Conservation (phyloP, 2,329 filamentous ascomycete genomes). For the Coleophoma crateriformis region DNA sequence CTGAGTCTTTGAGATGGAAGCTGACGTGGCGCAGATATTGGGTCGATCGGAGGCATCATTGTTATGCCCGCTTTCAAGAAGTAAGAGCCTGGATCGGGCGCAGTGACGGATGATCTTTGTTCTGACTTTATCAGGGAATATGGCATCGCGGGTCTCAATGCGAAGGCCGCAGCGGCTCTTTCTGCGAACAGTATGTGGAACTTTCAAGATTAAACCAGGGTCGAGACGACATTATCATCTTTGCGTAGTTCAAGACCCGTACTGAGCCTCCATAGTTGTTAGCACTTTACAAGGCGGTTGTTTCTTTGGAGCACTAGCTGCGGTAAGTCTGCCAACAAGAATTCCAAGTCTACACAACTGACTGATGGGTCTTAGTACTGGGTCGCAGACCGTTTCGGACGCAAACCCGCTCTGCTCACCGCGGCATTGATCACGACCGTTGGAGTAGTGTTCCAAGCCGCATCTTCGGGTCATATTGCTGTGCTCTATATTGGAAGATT, state of each 20-base stretch:
- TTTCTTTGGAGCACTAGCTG: constrained; percentile 57
- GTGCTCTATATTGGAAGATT: constrained; percentile 63
- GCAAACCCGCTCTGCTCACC: constrained; percentile 38
- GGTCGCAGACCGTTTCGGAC: constrained; percentile 27
- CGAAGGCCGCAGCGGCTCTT: constrained; percentile 41
- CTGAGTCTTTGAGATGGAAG: background rate
- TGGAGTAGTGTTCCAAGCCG: constrained; percentile 60
- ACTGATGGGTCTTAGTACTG: constrained; percentile 12
- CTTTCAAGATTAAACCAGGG: background rate
- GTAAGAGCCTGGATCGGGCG: constrained; percentile 26
- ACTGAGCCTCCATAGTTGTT: constrained; percentile 39
- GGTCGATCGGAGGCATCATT: constrained; percentile 71
- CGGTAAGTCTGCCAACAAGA: constrained; percentile 15
- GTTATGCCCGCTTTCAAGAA: constrained; percentile 59
- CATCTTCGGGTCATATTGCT: constrained; percentile 52
- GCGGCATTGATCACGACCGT: constrained; percentile 51
- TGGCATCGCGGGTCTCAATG: constrained; percentile 25
- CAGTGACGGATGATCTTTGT: constrained; percentile 27
- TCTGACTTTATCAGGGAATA: constrained; percentile 36
- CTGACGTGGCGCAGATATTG: constrained; percentile 45
- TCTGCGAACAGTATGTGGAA: constrained; percentile 42
- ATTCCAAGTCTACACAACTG: background rate
- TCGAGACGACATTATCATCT: background rate
- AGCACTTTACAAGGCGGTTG: constrained; percentile 67
- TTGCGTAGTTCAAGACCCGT: background rate